phyloP scores from a whole-genome alignment of 768 basidiomycete species.

The Exsudoporus frostii region DNA sequence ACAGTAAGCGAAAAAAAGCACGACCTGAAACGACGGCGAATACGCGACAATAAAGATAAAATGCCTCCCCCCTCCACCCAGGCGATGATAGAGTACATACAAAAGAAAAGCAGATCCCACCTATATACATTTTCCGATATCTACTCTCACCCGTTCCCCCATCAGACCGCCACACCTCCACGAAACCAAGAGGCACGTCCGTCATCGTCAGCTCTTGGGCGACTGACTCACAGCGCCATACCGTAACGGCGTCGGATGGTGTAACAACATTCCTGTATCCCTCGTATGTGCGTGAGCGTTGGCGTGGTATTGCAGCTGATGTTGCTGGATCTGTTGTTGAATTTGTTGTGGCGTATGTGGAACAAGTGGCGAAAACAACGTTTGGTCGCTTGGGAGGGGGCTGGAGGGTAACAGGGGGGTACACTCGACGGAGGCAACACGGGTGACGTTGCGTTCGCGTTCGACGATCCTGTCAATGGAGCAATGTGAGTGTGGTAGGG shows the following conservation, averaged over 20 bases:
- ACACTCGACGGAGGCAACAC: conserved; percentile 29
- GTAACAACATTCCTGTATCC: conserved; percentile 4
- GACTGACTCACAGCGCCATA: conserved; percentile 15
- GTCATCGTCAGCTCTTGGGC: conserved; percentile 13
- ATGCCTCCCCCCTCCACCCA: no score
- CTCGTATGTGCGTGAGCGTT: background rate
- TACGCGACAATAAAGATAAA: no score
- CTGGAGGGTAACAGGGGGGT: conserved; percentile 34
- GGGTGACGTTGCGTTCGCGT: conserved; percentile 40
- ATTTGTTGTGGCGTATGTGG: conserved; percentile 19
- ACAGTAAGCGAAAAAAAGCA: no score
- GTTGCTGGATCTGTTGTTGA: conserved; percentile 17
- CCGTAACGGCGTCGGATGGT: conserved; percentile 9
- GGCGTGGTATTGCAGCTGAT: conserved; percentile 9
- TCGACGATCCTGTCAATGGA: conserved; percentile 48
- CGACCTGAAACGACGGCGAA: no score
- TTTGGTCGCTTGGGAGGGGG: conserved; percentile 5
- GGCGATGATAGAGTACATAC: no score
- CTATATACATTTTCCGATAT: no score
- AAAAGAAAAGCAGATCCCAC: no score
- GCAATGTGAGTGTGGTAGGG: background rate
- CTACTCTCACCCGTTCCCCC: no score
- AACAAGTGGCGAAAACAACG: conserved; percentile 5
- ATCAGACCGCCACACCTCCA: background rate
- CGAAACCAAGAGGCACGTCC: background rate